phyloP scores from a whole-genome alignment of 768 basidiomycete genomes.

The Rhodotorula babjevae region DNA sequence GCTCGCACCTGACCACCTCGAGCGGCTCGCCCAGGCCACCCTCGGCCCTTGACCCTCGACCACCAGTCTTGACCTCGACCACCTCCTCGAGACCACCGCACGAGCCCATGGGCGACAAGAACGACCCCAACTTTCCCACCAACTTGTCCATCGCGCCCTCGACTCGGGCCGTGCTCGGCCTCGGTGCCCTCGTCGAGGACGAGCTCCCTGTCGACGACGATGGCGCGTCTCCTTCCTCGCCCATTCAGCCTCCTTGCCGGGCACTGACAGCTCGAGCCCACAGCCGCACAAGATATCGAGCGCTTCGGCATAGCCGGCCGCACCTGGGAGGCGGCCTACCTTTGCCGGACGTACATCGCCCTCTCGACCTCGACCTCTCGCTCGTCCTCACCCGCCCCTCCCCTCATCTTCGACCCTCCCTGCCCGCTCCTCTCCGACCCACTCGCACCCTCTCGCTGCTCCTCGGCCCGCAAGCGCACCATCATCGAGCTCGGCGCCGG shows the following conservation, averaged over 20 bases:
- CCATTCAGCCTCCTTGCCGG: fast-evolving
- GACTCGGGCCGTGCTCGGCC: not conserved
- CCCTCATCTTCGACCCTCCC: conserved; percentile 41
- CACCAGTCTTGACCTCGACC: no score
- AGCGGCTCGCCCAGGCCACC: no score
- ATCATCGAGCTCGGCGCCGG: conserved; percentile 78
- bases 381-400: conserved; percentile 57
- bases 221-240: not conserved
- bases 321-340: conserved; percentile 65
- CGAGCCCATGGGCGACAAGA: no score
- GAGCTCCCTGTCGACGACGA: not conserved
- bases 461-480: conserved; percentile 54
- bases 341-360: conserved; percentile 59
- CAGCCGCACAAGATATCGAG: conserved; percentile 28
- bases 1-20: no score
- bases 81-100: no score
- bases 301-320: conserved; percentile 35
- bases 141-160: conserved; percentile 7
- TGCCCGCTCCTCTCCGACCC: conserved; percentile 4
- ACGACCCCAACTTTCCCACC: conserved; percentile 25
- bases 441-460: conserved; percentile 45
- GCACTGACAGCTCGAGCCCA: no score
- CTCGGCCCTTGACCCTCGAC: no score
- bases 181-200: not conserved
- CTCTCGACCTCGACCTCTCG: conserved; percentile 41